A percentile compares a stretch with the other conserved stretches of the same genome.
These are phyloP conservation scores for Candida andamanensis DNA, from an alignment of 805 yeast species.

Conservation along the genomic window DNA sequence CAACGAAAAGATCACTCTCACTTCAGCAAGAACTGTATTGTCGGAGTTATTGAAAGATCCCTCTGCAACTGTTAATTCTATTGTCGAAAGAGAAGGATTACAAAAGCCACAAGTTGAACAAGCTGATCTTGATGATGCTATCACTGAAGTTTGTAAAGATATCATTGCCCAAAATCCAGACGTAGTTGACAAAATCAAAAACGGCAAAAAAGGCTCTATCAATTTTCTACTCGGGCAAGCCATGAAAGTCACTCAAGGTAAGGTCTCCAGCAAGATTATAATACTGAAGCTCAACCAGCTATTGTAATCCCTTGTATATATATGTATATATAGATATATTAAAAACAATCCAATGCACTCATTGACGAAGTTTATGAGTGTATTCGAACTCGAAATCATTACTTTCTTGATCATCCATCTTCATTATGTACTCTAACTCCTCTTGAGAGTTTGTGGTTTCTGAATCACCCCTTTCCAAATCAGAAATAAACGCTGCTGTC, in stretches of 20 bases:
- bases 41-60: constrained; percentile 53
- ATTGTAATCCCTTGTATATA: constrained; percentile 8
- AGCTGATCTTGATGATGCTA: constrained; percentile 25
- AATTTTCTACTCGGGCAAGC: constrained; percentile 80
- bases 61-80: constrained; percentile 27
- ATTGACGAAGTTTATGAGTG: neutral
- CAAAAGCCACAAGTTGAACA: constrained; percentile 25
- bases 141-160: constrained; percentile 38
- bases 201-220: constrained; percentile 56
- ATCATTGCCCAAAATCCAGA: constrained; percentile 45
- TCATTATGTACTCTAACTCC: constrained; percentile 10
- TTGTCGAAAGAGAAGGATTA: constrained; percentile 55
- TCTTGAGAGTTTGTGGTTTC: constrained; percentile 3
- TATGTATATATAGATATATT: neutral
- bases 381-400: constrained; percentile 5
- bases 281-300: constrained; percentile 21
- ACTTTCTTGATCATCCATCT: constrained; percentile 4
- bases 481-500: constrained; percentile 1
- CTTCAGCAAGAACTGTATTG: constrained; percentile 64
- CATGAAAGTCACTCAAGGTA: constrained; percentile 76
- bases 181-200: constrained; percentile 50
- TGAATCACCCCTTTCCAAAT: constrained; percentile 10
- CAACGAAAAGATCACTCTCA: constrained; percentile 46
- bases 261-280: constrained; percentile 31
- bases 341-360: neutral